Conservation (phyloP, 164 flowering plant genomes). For the Berberis thunbergii region DNA sequence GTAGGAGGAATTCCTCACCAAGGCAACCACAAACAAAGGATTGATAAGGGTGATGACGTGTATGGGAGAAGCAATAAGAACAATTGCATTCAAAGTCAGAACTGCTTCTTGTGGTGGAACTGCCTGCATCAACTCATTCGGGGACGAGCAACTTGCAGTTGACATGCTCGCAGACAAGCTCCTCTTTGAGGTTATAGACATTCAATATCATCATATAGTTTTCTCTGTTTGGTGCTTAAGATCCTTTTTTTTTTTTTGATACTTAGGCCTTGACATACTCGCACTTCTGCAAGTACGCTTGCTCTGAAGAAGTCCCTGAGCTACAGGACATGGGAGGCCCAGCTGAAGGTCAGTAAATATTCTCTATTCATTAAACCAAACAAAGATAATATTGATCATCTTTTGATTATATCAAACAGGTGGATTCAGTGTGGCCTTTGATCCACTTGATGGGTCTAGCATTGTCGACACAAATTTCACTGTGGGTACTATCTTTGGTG, state of each 20-base stretch:
- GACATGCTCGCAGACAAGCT: constrained; percentile 92
- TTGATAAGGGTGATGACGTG: constrained; percentile 71
- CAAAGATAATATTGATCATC: not conserved
- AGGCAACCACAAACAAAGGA: constrained; percentile 87
- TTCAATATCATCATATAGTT: not conserved
- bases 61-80: constrained; percentile 96
- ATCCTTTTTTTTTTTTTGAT: not conserved
- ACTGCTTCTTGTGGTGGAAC: constrained; percentile 99
- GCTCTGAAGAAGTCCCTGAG: constrained; percentile 97
- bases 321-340: constrained; percentile 99
- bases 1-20: constrained; percentile 82
- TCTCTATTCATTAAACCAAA: too few relatives aligned
- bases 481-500: constrained; percentile 96
- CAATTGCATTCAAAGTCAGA: constrained; percentile 86
- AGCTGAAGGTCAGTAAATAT: constrained; percentile 45
- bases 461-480: constrained; percentile 98
- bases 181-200: constrained; percentile 65
- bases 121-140: constrained; percentile 87
- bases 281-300: constrained; percentile 93
- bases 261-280: constrained; percentile 78
- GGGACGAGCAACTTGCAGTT: constrained; percentile 97
- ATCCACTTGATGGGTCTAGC: constrained; percentile 97
- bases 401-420: constrained; percentile 29
- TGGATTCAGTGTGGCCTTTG: constrained; percentile 97
- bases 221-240: too few relatives aligned